These are phyloP conservation scores for Abrus pulchellus DNA, from an alignment of 306 rosid genomes.

Conservation along the genomic window DNA sequence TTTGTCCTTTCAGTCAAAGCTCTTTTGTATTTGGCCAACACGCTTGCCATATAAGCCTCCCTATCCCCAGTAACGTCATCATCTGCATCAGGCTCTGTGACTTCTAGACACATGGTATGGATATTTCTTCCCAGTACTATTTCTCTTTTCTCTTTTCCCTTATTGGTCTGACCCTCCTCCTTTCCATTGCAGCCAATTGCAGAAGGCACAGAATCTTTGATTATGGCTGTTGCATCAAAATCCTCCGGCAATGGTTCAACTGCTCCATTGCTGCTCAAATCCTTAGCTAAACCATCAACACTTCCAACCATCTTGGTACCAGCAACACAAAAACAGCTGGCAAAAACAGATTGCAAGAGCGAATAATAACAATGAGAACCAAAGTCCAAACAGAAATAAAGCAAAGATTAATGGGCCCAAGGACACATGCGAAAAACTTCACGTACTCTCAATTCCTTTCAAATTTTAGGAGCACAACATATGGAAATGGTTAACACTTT, in stretches of 20 bases:
- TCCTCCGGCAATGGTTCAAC: conserved; percentile 54
- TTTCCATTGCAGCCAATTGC: conserved; percentile 31
- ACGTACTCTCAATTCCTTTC: background rate
- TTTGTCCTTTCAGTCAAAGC: conserved; percentile 83
- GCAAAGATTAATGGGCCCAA: background rate
- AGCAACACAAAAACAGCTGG: conserved; percentile 39
- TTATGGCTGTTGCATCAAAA: conserved; percentile 44
- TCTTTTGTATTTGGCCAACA: conserved; percentile 77
- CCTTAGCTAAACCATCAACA: conserved; percentile 26
- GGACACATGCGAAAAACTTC: background rate
- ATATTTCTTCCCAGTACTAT: conserved; percentile 87
- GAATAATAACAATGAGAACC: background rate
- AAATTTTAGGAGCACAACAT: background rate
- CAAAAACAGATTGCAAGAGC: background rate
- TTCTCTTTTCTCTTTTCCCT: conserved; percentile 51
- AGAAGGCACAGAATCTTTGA: conserved; percentile 53
- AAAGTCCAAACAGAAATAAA: background rate
- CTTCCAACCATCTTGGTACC: conserved; percentile 52
- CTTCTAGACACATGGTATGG: conserved; percentile 74
- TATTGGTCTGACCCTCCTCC: conserved; percentile 6
- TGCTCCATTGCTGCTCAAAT: conserved; percentile 40
- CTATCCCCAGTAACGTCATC: conserved; percentile 88
- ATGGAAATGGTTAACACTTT: background rate
- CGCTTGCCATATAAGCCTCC: conserved; percentile 89
- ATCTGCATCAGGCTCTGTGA: conserved; percentile 83